phyloP scores from a whole-genome alignment of 805 yeast genomes.

The Metschnikowia kunwiensis region DNA sequence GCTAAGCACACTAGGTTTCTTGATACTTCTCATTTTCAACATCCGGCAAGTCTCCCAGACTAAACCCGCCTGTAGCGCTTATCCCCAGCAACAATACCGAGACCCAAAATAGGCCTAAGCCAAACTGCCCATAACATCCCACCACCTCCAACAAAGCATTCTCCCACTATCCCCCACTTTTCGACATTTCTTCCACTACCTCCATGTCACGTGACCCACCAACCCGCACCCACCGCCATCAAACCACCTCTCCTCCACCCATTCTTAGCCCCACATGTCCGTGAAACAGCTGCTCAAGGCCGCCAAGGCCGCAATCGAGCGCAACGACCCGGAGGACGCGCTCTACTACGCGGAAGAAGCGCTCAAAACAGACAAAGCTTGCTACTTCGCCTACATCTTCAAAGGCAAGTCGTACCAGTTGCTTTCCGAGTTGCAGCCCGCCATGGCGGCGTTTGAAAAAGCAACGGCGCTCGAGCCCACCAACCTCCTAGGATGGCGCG shows the following conservation, averaged over 20 bases:
- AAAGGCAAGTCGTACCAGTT: conserved; percentile 66
- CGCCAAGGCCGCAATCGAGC: conserved; percentile 48
- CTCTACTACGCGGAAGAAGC: conserved; percentile 54
- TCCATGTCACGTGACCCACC: conserved; percentile 1
- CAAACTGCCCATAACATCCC: too few relatives aligned
- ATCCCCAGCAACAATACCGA: too few relatives aligned
- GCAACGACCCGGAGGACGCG: conserved; percentile 61
- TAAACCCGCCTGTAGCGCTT: too few relatives aligned
- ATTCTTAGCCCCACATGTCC: conserved; percentile 17
- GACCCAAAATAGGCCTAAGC: too few relatives aligned
- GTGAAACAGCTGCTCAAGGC: conserved; percentile 31
- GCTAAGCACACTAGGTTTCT: too few relatives aligned
- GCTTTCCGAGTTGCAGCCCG: conserved; percentile 34
- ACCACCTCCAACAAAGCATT: too few relatives aligned
- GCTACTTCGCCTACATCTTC: conserved; percentile 67
- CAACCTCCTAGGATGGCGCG: conserved; percentile 76
- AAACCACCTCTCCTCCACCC: background rate
- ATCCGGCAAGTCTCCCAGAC: too few relatives aligned
- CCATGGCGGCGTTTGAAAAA: conserved; percentile 41
- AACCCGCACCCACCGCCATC: background rate
- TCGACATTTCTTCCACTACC: background rate
- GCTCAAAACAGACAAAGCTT: conserved; percentile 50
- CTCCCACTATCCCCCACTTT: too few relatives aligned
- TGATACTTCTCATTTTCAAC: too few relatives aligned
- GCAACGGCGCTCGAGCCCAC: conserved; percentile 52